These are phyloP conservation scores for Agapanthus africanus DNA, from an alignment of 106 monocot genomes.

Conservation along the genomic window DNA sequence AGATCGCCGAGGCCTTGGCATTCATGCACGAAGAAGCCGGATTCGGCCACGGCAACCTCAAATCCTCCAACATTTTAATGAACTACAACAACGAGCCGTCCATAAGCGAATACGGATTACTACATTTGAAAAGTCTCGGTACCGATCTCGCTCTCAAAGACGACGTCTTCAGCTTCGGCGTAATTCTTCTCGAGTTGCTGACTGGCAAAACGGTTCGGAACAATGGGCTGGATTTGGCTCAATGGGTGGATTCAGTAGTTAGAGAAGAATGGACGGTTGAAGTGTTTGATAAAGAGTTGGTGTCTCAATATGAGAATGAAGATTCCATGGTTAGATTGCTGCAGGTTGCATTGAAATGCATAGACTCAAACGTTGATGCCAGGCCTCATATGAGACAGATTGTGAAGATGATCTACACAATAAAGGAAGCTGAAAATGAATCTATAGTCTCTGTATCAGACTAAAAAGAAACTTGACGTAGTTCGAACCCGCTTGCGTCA, in stretches of 20 bases:
- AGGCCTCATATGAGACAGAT: slow-evolving; percentile 29
- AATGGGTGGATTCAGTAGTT: slow-evolving; percentile 41
- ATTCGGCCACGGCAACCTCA: slow-evolving; percentile 44
- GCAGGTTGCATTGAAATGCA: slow-evolving; percentile 34
- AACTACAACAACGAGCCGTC: slow-evolving; percentile 22
- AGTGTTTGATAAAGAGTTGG: slow-evolving; percentile 33
- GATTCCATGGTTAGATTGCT: slow-evolving; percentile 32
- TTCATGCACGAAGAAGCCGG: slow-evolving; percentile 33
- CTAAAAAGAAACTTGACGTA: neutral
- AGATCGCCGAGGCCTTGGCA: slow-evolving; percentile 25
- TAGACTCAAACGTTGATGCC: slow-evolving; percentile 5
- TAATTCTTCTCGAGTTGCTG: slow-evolving; percentile 47
- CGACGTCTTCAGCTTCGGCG: slow-evolving; percentile 24
- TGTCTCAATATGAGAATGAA: slow-evolving; percentile 16
- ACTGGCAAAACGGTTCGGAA: slow-evolving; percentile 30
- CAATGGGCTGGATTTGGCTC: slow-evolving; percentile 25
- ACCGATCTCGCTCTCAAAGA: neutral
- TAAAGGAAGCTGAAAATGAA: slow-evolving; percentile 29
- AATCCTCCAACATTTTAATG: slow-evolving; percentile 43
- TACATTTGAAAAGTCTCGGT: neutral
- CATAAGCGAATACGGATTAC: slow-evolving; percentile 51
- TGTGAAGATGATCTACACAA: slow-evolving; percentile 12
- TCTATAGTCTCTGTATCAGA: slow-evolving; percentile 3
- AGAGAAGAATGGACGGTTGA: slow-evolving; percentile 49
- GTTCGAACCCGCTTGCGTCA: no score